Base-by-base conservation (phyloP, 2,329 filamentous ascomycete genomes). In the Venturia asperata region DNA sequence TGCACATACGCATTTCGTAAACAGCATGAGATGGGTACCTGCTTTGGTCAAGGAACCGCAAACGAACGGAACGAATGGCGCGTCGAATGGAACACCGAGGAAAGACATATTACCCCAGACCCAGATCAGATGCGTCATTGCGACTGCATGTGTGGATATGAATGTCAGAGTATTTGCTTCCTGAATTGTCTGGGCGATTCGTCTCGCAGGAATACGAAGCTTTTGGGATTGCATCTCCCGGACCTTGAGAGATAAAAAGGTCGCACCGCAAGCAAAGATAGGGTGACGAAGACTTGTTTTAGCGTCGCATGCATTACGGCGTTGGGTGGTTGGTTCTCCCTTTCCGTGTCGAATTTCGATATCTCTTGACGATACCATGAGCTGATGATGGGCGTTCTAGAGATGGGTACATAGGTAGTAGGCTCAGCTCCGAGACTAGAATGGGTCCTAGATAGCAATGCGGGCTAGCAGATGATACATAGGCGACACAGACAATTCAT, bases 11-110 rank as follows among this genome's bases (percentile, higher is more conserved):
- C 91, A 92, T 73, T 97, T 97, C 71, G 85, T 97, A 62, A 92
- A 85, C 67, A 93, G 90, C 72, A 81, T 97, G 71, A 80, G 91
- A 67, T 97, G 93, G 92, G 93, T 92, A 1, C 92, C 92, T 0
- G 85, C 85, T 47, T 80, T 90, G 30, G 79, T 85, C 67, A 90
- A 88, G 71, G 85, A 89, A 66, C 78, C 73, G 1, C 68, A 61
- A 19, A 69, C 71, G 43, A 77, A 77, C 62, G 76, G 74, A 10
- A 55, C 66, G 13, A 66, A 69, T 63, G 70, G 70, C 10, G 72
- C 77, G 1, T 73, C 77, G 61, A 81, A 79, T 66, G 78, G 78
- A 37, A 68, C 70, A 55, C 52, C 52, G 13, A 87, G 87, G 72
- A 81, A 83, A 63, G 80, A 79, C 27, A 77, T 78, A 2, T 83